These are phyloP conservation scores for Dioscorea alata DNA, from an alignment of 106 monocot species.

Conservation along the genomic window DNA sequence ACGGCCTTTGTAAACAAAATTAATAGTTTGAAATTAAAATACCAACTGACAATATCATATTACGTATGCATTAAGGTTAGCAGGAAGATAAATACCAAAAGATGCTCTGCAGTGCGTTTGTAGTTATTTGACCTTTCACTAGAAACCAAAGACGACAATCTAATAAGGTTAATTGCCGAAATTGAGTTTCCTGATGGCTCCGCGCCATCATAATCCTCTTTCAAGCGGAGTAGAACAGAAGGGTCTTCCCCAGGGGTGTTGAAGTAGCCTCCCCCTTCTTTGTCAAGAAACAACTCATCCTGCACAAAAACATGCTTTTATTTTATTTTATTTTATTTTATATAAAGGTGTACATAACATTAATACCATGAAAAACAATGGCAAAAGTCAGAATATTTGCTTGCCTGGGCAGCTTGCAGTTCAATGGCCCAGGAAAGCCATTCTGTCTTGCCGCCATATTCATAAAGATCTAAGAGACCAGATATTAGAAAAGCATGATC, in stretches of 20 bases:
- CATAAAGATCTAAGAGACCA: conserved; percentile 90
- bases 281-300: conserved; percentile 88
- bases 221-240: conserved; percentile 73
- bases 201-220: conserved; percentile 97
- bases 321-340: too few species aligned
- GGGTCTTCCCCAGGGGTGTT: conserved; percentile 92
- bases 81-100: conserved; percentile 45
- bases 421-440: conserved; percentile 84
- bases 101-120: conserved; percentile 65
- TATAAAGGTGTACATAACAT: too few species aligned
- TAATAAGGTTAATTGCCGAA: conserved; percentile 70
- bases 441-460: conserved; percentile 61
- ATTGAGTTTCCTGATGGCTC: conserved; percentile 96
- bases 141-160: conserved; percentile 64
- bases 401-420: conserved; percentile 80
- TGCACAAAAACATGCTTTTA: conserved; percentile 8
- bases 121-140: conserved; percentile 44
- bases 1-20: conserved; percentile 42
- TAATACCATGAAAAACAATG: too few species aligned
- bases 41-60: too few species aligned
- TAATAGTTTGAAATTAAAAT: too few species aligned
- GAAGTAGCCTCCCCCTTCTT: conserved; percentile 82
- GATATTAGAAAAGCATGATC: conserved; percentile 92
- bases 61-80: too few species aligned
- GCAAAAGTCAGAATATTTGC: not conserved